A percentile compares a stretch with the other conserved stretches of the same genome.
Evolutionary conservation across 192 early-diverging fungal genomes (phyloP).

Genomic region (Mycoemilia scoparia): DNA sequence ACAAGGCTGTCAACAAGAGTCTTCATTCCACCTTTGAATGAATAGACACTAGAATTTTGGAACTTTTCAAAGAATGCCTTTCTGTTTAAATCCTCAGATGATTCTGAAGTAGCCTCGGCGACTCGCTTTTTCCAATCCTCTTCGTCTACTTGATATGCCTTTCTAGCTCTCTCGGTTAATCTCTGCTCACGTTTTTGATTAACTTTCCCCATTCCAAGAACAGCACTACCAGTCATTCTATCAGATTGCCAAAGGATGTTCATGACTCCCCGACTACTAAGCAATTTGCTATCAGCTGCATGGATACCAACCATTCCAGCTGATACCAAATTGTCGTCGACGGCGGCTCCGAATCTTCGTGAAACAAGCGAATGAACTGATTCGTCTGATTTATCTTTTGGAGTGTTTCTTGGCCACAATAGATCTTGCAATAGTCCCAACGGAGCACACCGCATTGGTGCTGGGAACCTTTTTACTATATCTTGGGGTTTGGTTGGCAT

Average conservation of each 20-base stretch:
- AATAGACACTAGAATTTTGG: slow-evolving; percentile 53
- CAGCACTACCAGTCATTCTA: slow-evolving; percentile 32
- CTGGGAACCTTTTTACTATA: slow-evolving; percentile 35
- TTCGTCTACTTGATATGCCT: slow-evolving; percentile 12
- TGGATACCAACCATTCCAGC: slow-evolving; percentile 88
- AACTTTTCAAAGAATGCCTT: slow-evolving; percentile 36
- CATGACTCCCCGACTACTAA: slow-evolving; percentile 62
- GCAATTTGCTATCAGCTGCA: slow-evolving; percentile 60
- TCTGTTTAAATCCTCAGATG: neutral
- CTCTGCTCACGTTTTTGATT: neutral
- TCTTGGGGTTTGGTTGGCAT: slow-evolving; percentile 34
- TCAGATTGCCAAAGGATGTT: slow-evolving; percentile 55
- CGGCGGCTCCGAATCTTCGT: slow-evolving; percentile 49
- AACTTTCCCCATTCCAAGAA: slow-evolving; percentile 24
- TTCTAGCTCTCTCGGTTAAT: slow-evolving; percentile 3
- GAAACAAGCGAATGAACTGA: slow-evolving; percentile 65
- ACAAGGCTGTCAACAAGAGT: slow-evolving; percentile 41
- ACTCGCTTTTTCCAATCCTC: slow-evolving; percentile 6
- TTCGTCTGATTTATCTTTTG: slow-evolving; percentile 38
- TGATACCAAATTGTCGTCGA: slow-evolving; percentile 70
- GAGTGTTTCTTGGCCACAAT: slow-evolving; percentile 3
- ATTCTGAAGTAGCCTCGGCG: no score
- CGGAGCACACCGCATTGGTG: slow-evolving; percentile 39
- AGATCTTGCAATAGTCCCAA: slow-evolving; percentile 17
- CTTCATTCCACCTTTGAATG: slow-evolving; percentile 65